These are phyloP conservation scores for Raddia distichophylla DNA, from an alignment of 176 grass and related monocot species.

Conservation along the genomic window DNA sequence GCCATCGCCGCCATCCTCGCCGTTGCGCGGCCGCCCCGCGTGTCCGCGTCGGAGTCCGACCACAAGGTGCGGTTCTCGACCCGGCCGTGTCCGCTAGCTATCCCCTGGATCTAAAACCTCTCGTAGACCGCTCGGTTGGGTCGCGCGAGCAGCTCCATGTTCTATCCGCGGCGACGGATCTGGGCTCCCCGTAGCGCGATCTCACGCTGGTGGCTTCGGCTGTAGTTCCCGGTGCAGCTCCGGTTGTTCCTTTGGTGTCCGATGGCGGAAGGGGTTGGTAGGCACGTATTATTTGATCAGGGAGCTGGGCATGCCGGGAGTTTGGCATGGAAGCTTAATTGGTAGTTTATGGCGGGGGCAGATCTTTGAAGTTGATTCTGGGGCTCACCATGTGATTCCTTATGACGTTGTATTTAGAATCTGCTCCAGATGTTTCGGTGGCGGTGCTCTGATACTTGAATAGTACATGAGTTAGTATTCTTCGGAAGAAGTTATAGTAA, in stretches of 20 bases:
- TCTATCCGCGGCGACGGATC: conserved; percentile 30
- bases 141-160: neutral
- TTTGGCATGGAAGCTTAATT: neutral
- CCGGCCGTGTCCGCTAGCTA: neutral
- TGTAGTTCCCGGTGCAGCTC: neutral
- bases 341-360: neutral
- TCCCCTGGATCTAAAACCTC: conserved; percentile 10
- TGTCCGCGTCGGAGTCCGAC: conserved; percentile 64
- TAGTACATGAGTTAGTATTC: neutral
- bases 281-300: neutral
- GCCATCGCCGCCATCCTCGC: conserved; percentile 21
- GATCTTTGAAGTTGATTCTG: neutral
- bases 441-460: neutral
- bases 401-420: neutral
- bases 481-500: neutral
- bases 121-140: neutral
- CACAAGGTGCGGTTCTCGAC: conserved; percentile 52
- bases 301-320: neutral
- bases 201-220: neutral
- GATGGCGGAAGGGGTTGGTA: neutral
- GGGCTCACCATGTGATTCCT: neutral
- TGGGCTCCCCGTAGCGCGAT: conserved; percentile 13
- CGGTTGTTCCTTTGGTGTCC: neutral
- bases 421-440: neutral
- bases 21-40: conserved; percentile 3